phyloP scores from a whole-genome alignment of 2,329 filamentous ascomycete genomes.

The Colletotrichum eremochloae region DNA sequence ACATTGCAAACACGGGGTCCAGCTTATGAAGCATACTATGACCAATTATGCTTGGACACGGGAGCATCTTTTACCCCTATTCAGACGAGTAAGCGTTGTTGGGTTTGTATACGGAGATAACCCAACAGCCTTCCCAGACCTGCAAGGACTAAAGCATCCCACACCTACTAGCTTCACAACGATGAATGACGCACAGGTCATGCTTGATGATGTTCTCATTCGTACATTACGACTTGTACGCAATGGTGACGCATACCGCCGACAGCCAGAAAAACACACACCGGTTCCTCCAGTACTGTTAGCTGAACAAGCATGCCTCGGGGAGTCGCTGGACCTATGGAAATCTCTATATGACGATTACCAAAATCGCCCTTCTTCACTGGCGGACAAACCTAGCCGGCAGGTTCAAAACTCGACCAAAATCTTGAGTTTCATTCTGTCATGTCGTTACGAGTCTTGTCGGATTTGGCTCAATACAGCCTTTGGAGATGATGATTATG shows the following conservation, averaged over 20 bases:
- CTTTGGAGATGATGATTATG: background rate
- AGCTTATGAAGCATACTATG: constrained; percentile 1
- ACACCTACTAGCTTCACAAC: constrained; percentile 2
- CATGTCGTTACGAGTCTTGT: constrained; percentile 10
- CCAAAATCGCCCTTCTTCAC: background rate
- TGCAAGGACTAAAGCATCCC: constrained; percentile 1
- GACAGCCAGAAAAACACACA: background rate
- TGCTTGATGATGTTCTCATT: constrained; percentile 8
- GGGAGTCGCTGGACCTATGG: background rate
- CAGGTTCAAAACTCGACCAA: background rate
- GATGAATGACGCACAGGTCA: background rate
- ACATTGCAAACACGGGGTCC: constrained; percentile 23
- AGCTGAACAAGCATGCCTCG: background rate
- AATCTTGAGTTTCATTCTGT: background rate
- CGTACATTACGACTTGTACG: constrained; percentile 15
- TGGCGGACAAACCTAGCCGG: background rate
- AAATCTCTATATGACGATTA: constrained; percentile 5
- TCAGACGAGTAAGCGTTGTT: background rate
- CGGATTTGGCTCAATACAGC: constrained; percentile 24
- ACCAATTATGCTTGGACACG: constrained; percentile 5
- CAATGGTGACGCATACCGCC: constrained; percentile 3
- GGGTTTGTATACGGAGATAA: background rate
- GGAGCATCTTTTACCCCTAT: constrained; percentile 24
- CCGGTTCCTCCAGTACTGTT: background rate
- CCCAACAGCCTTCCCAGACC: constrained; percentile 28